A percentile compares a stretch with the other conserved stretches of the same genome.
Evolutionary conservation across 495 filamentous ascomycete species (phyloP).

Genomic region (Wilcoxina mikolae): DNA sequence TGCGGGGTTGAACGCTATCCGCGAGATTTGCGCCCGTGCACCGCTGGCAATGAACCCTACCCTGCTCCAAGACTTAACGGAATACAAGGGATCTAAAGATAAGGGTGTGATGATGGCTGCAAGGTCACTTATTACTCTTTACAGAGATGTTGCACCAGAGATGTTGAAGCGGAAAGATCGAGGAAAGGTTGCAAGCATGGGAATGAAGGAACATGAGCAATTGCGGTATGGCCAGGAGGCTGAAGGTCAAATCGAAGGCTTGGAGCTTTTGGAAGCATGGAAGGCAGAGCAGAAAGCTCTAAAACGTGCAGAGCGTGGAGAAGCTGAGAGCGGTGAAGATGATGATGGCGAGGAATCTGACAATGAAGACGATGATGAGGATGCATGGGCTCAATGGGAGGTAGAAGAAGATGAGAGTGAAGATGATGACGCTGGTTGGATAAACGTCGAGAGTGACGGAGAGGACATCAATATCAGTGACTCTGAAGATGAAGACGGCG

Average conservation of each 20-base stretch:
- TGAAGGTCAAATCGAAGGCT: slow-evolving; percentile 70
- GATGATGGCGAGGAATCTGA: slow-evolving; percentile 41
- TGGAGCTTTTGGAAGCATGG: slow-evolving; percentile 83
- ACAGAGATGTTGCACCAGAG: slow-evolving; percentile 74
- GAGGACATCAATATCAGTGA: slow-evolving; percentile 59
- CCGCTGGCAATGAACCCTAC: slow-evolving; percentile 92
- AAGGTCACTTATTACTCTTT: slow-evolving; percentile 75
- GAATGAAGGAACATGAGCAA: slow-evolving; percentile 42
- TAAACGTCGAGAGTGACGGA: slow-evolving; percentile 70
- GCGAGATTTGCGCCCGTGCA: slow-evolving; percentile 83
- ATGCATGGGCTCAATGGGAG: slow-evolving; percentile 70
- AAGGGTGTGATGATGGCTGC: slow-evolving; percentile 97
- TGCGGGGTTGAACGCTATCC: slow-evolving; percentile 83
- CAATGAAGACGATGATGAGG: slow-evolving; percentile 47
- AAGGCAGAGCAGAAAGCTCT: slow-evolving; percentile 74
- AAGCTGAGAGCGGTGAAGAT: slow-evolving; percentile 41
- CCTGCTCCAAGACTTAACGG: slow-evolving; percentile 84
- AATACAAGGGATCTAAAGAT: slow-evolving; percentile 94
- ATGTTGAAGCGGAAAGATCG: slow-evolving; percentile 81
- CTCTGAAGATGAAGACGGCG: slow-evolving; percentile 50
- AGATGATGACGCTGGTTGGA: slow-evolving; percentile 69
- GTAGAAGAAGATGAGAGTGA: slow-evolving; percentile 64
- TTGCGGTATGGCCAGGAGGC: slow-evolving; percentile 65
- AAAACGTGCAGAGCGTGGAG: slow-evolving; percentile 51
- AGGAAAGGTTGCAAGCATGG: slow-evolving; percentile 84